Base-by-base conservation (phyloP, 2,329 filamentous ascomycete genomes). In the Trichophaea hybrida region DNA sequence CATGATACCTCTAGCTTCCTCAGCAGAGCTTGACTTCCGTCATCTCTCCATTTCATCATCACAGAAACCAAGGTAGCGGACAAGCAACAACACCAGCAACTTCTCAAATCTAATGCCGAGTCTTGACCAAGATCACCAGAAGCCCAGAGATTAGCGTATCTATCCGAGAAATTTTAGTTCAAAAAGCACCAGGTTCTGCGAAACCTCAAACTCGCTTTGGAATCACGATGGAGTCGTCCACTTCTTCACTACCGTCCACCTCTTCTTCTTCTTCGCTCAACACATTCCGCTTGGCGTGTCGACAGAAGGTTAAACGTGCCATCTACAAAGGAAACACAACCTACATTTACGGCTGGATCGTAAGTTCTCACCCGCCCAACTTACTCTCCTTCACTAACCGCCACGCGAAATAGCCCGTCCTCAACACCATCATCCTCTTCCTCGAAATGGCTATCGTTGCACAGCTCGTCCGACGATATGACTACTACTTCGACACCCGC, bases 401-500 rank as follows among this genome's bases (percentile, higher is more conserved):
- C 53, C 17, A 17, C 24, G 35, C 34, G 31, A 3, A 40, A 65
- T 72, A 97, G 93, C 91, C 93, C 69, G 77, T 97, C 58, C 76
- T 97, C 60, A 89, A 97, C 75, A 78, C 83, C 60, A 77, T 94
- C 69, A 80, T 96, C 65, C 86, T 96, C 72, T 73, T 96, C 52
- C 79, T 96, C 74, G 86, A 97, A 75, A 88, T 97, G 83, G 83
- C 83, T 59, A 83, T 94, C 72, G 80, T 91, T 64, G 86, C 85
- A 66, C 80, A 91, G 65, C 76, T 98, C 58, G 83, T 84, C 53
- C 80, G 88, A 69, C 87, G 88, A 71, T 98, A 94, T 78, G 96
- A 96, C 75, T 79, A 82, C 68, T 95, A 94, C 76, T 98, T 97
- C 80, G 85, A 88, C 66, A 84, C 89, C 70, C 85, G 87, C 70